Evolutionary conservation across 768 basidiomycete species (phyloP).

Genomic region (Lactarius quietus): DNA sequence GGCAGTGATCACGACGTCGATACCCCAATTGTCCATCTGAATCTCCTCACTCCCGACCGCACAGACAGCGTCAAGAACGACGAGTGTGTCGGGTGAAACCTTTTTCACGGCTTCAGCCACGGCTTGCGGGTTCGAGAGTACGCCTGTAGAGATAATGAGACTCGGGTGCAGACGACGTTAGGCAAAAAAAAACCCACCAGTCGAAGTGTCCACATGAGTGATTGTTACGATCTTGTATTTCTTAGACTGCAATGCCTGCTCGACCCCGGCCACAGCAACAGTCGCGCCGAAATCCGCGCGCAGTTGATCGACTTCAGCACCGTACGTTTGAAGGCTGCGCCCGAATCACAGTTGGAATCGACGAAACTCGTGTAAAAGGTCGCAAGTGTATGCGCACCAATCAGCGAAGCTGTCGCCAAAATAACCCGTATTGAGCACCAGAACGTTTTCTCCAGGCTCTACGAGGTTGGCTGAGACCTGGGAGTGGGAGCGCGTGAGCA

Average conservation of each 20-base stretch:
- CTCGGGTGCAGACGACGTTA: neutral
- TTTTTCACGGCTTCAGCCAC: constrained; percentile 69
- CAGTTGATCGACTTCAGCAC: constrained; percentile 81
- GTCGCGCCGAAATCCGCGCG: constrained; percentile 80
- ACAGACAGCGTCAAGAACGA: constrained; percentile 92
- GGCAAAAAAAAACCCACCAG: constrained; percentile 43
- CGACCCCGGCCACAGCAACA: constrained; percentile 57
- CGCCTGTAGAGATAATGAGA: constrained; percentile 43
- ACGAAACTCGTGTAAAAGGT: neutral
- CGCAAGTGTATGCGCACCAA: constrained; percentile 50
- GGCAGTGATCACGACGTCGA: constrained; percentile 85
- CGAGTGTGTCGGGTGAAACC: constrained; percentile 83
- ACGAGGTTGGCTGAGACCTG: constrained; percentile 89
- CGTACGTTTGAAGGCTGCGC: constrained; percentile 76
- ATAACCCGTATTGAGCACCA: constrained; percentile 89
- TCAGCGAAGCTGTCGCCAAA: constrained; percentile 91
- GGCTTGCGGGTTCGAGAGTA: constrained; percentile 77
- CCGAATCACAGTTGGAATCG: neutral
- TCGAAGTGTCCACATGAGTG: constrained; percentile 94
- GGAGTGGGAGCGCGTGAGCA: neutral
- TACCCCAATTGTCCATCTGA: constrained; percentile 86
- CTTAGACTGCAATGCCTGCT: constrained; percentile 66
- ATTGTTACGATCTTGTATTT: constrained; percentile 88
- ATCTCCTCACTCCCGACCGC: constrained; percentile 96
- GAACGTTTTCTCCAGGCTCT: constrained; percentile 70